Percentiles rank a stretch among this genome's conserved stretches.
Conservation (phyloP, 1,284 basidiomycete species). For the Neonothopanus nambi region DNA sequence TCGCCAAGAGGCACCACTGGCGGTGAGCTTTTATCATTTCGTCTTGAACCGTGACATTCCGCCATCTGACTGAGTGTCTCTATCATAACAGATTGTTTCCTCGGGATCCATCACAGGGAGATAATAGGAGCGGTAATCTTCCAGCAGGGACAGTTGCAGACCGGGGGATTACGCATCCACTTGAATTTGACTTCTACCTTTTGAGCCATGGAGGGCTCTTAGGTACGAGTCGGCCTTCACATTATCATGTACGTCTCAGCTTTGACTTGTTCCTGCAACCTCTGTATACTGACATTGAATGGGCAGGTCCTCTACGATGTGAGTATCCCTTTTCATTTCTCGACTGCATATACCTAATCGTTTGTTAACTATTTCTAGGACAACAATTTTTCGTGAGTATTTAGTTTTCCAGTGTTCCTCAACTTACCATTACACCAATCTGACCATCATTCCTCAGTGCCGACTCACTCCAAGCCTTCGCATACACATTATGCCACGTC, state of each 20-base stretch:
- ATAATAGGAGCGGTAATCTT: conserved; percentile 65
- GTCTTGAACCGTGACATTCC: background rate
- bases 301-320: conserved; percentile 40
- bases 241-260: conserved; percentile 38
- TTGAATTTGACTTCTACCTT: conserved; percentile 71
- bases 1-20: conserved; percentile 51
- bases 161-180: conserved; percentile 61
- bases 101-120: conserved; percentile 30
- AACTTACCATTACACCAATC: no score
- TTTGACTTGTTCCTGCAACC: background rate
- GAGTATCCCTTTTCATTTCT: background rate
- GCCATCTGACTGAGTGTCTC: background rate
- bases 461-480: conserved; percentile 46
- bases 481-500: conserved; percentile 54
- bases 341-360: conserved; percentile 6
- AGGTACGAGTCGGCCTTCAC: conserved; percentile 47
- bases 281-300: background rate
- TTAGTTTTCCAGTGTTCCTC: background rate
- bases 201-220: conserved; percentile 55
- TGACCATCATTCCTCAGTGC: conserved; percentile 27
- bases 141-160: conserved; percentile 73
- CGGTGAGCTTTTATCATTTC: conserved; percentile 28
- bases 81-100: conserved; percentile 55
- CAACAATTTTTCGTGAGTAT: conserved; percentile 40
- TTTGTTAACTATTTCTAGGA: conserved; percentile 39